Percentiles rank a stretch among this genome's conserved stretches.
These are phyloP conservation scores for Tetrahymena elliotti DNA, from an alignment of 73 alveolate genomes.

Conservation along the genomic window DNA sequence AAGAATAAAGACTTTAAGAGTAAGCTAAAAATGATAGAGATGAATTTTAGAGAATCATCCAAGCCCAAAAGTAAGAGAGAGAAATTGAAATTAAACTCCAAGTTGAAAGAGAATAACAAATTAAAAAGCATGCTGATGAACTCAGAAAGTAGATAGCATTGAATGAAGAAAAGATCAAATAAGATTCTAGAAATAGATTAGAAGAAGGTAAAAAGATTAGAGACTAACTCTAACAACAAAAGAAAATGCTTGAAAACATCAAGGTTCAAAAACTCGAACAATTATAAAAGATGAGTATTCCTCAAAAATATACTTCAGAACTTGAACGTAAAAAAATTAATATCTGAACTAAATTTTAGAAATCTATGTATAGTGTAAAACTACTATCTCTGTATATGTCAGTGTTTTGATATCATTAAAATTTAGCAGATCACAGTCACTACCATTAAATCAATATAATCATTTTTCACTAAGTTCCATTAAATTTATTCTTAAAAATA, in stretches of 20 bases:
- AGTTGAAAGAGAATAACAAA: conserved; percentile 47
- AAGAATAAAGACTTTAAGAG: conserved; percentile 52
- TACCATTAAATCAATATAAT: neutral
- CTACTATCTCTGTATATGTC: neutral
- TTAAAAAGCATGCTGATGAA: conserved; percentile 62
- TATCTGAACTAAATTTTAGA: neutral
- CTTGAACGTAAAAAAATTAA: conserved; percentile 69
- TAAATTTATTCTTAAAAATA: too few relatives aligned
- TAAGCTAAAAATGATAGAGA: conserved; percentile 71
- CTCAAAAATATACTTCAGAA: conserved; percentile 83
- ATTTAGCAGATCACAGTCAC: neutral
- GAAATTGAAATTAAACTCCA: conserved; percentile 53
- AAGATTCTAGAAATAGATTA: conserved; percentile 53
- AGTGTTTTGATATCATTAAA: neutral
- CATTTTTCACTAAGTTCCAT: too few relatives aligned
- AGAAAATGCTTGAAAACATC: conserved; percentile 75
- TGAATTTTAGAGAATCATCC: conserved; percentile 71
- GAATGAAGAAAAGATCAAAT: conserved; percentile 66
- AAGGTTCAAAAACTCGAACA: conserved; percentile 65
- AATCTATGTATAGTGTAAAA: neutral
- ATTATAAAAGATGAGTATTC: conserved; percentile 53
- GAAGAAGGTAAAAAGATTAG: conserved; percentile 91
- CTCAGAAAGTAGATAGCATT: conserved; percentile 63
- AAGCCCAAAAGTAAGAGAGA: conserved; percentile 70
- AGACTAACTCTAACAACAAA: conserved; percentile 69